A percentile compares a stretch with the other conserved stretches of the same genome.
phyloP scores from a whole-genome alignment of 805 yeast species.

The Starmerella apicola region DNA sequence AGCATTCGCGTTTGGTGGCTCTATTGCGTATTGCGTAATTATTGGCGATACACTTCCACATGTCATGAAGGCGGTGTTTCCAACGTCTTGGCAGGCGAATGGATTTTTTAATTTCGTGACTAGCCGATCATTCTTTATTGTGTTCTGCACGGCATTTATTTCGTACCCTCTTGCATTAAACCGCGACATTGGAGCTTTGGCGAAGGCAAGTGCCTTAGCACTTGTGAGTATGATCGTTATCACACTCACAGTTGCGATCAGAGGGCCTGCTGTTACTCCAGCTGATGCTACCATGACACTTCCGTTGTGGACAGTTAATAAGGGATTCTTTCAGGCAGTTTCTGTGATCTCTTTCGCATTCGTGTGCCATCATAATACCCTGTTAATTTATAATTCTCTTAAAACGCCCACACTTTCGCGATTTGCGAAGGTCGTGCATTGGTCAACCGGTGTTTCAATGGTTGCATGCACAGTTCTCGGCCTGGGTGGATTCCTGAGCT shows the following conservation, averaged over 20 bases:
- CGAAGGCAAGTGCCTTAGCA: conserved; percentile 80
- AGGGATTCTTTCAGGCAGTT: conserved; percentile 71
- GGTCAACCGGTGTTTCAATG: conserved; percentile 72
- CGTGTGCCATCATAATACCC: conserved; percentile 90
- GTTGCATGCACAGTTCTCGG: conserved; percentile 69
- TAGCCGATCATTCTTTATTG: conserved; percentile 57
- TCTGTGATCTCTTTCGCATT: conserved; percentile 92
- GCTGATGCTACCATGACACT: conserved; percentile 29
- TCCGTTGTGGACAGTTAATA: conserved; percentile 36
- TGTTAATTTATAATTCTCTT: conserved; percentile 77
- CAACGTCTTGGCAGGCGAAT: conserved; percentile 24
- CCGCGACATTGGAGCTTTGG: conserved; percentile 67
- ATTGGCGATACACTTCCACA: conserved; percentile 94
- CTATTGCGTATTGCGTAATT: conserved; percentile 85
- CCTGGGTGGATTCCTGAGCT: conserved; percentile 59
- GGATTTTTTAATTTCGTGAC: conserved; percentile 43
- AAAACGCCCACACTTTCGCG: conserved; percentile 61
- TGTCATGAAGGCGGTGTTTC: conserved; percentile 58
- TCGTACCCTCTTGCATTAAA: conserved; percentile 76
- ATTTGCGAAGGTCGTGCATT: conserved; percentile 67
- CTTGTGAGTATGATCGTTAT: conserved; percentile 72
- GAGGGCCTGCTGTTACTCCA: conserved; percentile 49
- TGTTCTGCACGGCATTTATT: conserved; percentile 53
- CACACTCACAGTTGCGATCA: conserved; percentile 54
- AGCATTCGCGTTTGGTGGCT: conserved; percentile 86